Evolutionary conservation across 2,329 filamentous ascomycete genomes (phyloP).

Genomic region (Paracorniculantispora psalliotae): DNA sequence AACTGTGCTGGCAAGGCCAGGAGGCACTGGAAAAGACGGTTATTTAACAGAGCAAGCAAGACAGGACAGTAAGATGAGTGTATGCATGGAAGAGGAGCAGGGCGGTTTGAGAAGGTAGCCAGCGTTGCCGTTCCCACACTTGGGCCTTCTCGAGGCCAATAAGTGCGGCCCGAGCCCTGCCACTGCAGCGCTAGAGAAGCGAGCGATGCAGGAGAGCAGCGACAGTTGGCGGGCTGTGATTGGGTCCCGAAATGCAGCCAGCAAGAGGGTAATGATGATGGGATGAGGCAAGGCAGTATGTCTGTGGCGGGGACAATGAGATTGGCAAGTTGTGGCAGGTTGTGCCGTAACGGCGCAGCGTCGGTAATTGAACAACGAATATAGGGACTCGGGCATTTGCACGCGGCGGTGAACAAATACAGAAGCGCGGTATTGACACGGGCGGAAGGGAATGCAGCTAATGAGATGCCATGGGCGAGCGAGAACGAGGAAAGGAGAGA

Average conservation of each 20-base stretch:
- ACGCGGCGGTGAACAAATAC: not conserved
- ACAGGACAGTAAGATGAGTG: conserved; percentile 17
- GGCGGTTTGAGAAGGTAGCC: conserved; percentile 3
- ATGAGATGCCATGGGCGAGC: not conserved
- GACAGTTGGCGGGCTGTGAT: conserved; percentile 34
- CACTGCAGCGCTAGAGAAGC: conserved; percentile 12
- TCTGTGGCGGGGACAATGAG: not conserved
- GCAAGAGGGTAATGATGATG: not conserved
- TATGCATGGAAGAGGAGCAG: conserved; percentile 21
- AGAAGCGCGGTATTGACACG: not conserved
- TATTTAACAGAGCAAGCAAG: conserved; percentile 12
- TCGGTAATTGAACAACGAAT: not conserved
- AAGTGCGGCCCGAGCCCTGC: conserved; percentile 13
- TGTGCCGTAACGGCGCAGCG: not conserved
- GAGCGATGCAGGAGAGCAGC: conserved; percentile 16
- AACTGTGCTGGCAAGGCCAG: conserved; percentile 8
- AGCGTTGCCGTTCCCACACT: conserved; percentile 10
- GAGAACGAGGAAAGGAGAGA: not conserved
- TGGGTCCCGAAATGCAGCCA: conserved; percentile 19
- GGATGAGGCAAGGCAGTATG: not conserved
- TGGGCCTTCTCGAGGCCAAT: conserved; percentile 10
- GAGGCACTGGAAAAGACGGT: conserved; percentile 6
- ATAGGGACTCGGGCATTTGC: not conserved
- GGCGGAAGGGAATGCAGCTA: not conserved
- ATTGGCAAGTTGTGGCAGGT: not conserved